Base-by-base conservation (phyloP, 805 yeast genomes). In the Metschnikowia bowlesiae region DNA sequence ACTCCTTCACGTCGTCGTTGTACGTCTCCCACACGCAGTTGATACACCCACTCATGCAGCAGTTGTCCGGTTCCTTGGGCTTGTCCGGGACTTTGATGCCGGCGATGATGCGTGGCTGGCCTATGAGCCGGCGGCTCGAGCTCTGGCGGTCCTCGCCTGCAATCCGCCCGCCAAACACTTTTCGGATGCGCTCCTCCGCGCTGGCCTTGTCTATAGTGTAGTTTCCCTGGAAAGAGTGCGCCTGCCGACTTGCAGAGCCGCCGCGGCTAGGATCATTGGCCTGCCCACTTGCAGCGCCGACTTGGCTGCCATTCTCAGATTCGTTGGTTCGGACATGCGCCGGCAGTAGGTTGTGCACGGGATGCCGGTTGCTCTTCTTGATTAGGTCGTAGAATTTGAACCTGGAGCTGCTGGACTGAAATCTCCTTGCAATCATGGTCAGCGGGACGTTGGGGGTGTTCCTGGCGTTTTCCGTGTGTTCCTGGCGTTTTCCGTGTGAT, bases 31-130 rank as follows among this genome's bases (percentile, higher is more conserved):
- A 94, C 1, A 92, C 98, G 67, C 99, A 92, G 67, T 92, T 90
- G 31, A 89, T 83, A 67, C 99, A 92, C 1, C 99, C 99, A 51
- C 94, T 84, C 96, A 90, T 90, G 67, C 99, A 92, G 66, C 99
- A 92, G 66, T 92, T 90, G 59, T 91, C 96, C 1, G 98, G 98
- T 58, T 89, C 96, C 4, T 70, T 73, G 0, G 99, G 98, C 62
- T 77, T 79, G n/a, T 79, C 81, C 2, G 97, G 96, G 0, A 92
- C 96, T 7, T 63, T 65, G 0, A 94, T 73, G 0, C 97, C 97
- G 0, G 68, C 75, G 6, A 74, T 68, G 9, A 61, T 53, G 36
- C 61, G 60, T 0, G 77, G 69, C 43, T 73, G 65, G 4, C 75
- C 76, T 51, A 72, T 52, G 9, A 57, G 51, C 11, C 68, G 51